phyloP scores from a whole-genome alignment of 1,284 basidiomycete species.

The Moesziomyces globuligerus region DNA sequence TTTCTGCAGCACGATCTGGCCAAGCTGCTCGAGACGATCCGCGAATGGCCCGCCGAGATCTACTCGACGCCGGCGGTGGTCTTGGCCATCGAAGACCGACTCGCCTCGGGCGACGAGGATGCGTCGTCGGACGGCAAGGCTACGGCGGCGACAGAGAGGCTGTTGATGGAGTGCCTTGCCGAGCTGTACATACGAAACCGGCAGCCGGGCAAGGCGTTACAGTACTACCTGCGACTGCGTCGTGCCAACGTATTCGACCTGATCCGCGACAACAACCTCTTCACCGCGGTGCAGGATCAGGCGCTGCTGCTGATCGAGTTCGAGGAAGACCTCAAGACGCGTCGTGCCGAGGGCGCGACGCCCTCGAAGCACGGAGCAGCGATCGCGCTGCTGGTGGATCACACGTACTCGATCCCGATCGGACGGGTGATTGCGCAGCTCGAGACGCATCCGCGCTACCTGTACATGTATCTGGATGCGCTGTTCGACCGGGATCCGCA shows the following conservation, averaged over 20 bases:
- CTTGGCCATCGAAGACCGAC: slow-evolving; percentile 82
- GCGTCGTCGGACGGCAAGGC: background rate
- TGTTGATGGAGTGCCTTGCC: slow-evolving; percentile 90
- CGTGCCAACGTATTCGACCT: slow-evolving; percentile 92
- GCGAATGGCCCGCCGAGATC: slow-evolving; percentile 87
- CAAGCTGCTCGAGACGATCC: slow-evolving; percentile 81
- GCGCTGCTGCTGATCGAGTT: slow-evolving; percentile 91
- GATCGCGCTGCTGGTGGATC: slow-evolving; percentile 88
- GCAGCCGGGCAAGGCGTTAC: slow-evolving; percentile 91
- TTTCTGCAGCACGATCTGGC: slow-evolving; percentile 81
- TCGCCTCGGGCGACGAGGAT: slow-evolving; percentile 69
- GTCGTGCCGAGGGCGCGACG: slow-evolving; percentile 1
- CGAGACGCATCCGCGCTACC: slow-evolving; percentile 78
- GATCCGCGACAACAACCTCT: slow-evolving; percentile 91
- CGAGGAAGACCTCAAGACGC: slow-evolving; percentile 82
- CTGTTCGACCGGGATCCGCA: slow-evolving; percentile 87
- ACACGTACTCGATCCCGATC: slow-evolving; percentile 95
- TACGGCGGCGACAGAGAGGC: slow-evolving; percentile 69
- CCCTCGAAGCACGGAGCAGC: slow-evolving; percentile 72
- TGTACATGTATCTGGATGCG: slow-evolving; percentile 93
- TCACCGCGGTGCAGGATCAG: slow-evolving; percentile 93
- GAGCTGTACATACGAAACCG: slow-evolving; percentile 89
- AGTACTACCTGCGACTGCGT: slow-evolving; percentile 85
- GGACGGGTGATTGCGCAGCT: slow-evolving; percentile 88
- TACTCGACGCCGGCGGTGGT: slow-evolving; percentile 90